phyloP scores from a whole-genome alignment of 1,284 basidiomycete genomes.

The Naganishia cerealis region DNA sequence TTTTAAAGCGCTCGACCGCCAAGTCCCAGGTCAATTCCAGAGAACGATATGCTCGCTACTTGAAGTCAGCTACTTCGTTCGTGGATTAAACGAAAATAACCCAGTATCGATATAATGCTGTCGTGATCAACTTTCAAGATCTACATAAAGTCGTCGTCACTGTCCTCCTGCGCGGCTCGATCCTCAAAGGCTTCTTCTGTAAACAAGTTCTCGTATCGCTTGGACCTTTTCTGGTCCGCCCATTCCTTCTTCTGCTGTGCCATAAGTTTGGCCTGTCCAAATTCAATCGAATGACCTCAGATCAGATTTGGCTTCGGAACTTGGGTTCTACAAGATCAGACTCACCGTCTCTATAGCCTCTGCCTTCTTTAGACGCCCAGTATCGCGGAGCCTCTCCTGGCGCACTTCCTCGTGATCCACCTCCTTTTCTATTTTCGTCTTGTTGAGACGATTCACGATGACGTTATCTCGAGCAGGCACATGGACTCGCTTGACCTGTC shows the following conservation, averaged over 20 bases:
- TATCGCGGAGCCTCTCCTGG: constrained; percentile 75
- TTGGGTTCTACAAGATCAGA: background rate
- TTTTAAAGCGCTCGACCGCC: background rate
- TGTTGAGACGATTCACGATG: constrained; percentile 91
- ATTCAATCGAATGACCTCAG: background rate
- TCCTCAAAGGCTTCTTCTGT: constrained; percentile 49
- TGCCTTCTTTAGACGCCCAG: constrained; percentile 67
- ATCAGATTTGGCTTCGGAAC: background rate
- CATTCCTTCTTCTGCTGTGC: constrained; percentile 50
- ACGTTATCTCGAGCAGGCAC: constrained; percentile 78
- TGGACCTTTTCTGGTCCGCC: constrained; percentile 51
- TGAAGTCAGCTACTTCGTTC: no score
- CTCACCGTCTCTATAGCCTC: constrained; percentile 60
- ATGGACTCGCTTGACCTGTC: constrained; percentile 77
- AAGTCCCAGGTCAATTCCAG: no score
- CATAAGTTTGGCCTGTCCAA: constrained; percentile 40
- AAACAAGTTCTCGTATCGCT: constrained; percentile 52
- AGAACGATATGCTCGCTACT: no score
- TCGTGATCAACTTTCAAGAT: background rate
- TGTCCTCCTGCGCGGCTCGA: constrained; percentile 39
- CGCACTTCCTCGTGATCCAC: constrained; percentile 90
- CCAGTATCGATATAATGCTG: background rate
- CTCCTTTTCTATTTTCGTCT: constrained; percentile 79
- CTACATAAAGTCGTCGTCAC: constrained; percentile 54
- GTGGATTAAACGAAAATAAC: no score